Base-by-base conservation (phyloP, 2,329 filamentous ascomycete genomes). In the Paracoccidioides brasiliensis region DNA sequence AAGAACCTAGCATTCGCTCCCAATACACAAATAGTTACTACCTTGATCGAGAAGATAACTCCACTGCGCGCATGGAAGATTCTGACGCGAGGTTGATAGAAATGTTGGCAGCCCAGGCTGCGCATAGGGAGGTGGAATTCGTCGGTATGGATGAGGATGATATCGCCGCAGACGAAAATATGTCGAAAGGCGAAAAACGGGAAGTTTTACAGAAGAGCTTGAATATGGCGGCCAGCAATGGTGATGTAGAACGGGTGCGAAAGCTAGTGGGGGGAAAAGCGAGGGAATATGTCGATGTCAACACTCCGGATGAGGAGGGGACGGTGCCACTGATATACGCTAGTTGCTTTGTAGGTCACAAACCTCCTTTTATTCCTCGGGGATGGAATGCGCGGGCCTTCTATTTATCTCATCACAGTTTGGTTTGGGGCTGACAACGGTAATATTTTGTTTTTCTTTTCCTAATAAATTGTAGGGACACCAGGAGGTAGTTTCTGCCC, bases 271-370 rank as follows among this genome's bases (percentile, higher is more conserved):
- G 78, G 45, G 90, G 90, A 15, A 82, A 82, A 56, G 86, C 87
- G 12, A 87, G 82, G 64, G 70, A 80, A 8, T 90, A 84, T 66
- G 80, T 97, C 57, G 85, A 97, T 69, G 80, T 96, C 61, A 88
- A 98, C 71, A 83, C 84, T 56, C 80, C 88, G 10, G 93, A 98
- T 68, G 88, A 95, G 64, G 93, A 98, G 68, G 93, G 93, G 14
- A 97, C 93, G 0, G 88, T 90, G n/a, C 89, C 93, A 1, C 74
- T 98, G 60, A 95, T 98, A 58, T 98, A 98, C 70, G 93, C 93
- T 10, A 95, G 90, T 75, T 98, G 93, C 68, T 98, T 98, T 77
- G 90, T 89, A 71, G 70, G 85, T 78, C n/a, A 46, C 35, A 54
- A 52, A 48, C 35, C 51, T 28, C 28, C 58, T 30, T 43, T 30